Evolutionary conservation across 257 asterid species (phyloP), one percentile per base, ranked within the genome.

Genomic region (Lycium ferocissimum): DNA sequence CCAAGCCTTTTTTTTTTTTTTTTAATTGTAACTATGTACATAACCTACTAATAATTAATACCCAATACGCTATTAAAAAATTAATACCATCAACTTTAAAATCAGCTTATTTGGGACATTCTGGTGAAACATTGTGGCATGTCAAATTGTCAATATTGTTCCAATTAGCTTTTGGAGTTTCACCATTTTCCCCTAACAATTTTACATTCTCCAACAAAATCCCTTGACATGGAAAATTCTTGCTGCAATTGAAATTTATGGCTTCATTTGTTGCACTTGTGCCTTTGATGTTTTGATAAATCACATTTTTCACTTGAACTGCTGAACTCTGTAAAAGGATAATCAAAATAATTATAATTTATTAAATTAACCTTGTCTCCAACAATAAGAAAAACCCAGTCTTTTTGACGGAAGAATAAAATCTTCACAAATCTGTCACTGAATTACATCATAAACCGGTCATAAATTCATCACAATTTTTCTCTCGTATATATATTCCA

Each of bases 241-340:
- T 63, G 40, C 97, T 93, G 90, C 97, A 93, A 47, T 88, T 84
- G 88, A 93, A 88, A 84, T 84, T 89, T 84, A 93, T 84, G 0
- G 94, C 97, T 86, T 86, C 84, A 71, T 92, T 90, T 70, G 93
- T 76, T 81, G 91, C 92, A 61, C 94, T 91, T 37, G 93, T 93
- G 17, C 96, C 97, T 78, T 51, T 83, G 73, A 93, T 92, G 72
- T 93, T 92, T 81, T 86, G 90, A 89, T 92, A 93, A 51, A 90
- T 20, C 72, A 93, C 87, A 72, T 91, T 89, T 87, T 87, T 89
- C 7, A 93, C 88, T 83, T 90, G 90, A 76, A 93, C 93, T 2
- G 90, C 94, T 37, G 93, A 89, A 58, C 86, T 80, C 97, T 93
- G 45, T 26, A 20, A 20, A 57, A 33, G 35, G 0, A 49, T 5